Evolutionary conservation across 192 early-diverging fungal genomes (phyloP).

Genomic region (Oehlia diaphana): DNA sequence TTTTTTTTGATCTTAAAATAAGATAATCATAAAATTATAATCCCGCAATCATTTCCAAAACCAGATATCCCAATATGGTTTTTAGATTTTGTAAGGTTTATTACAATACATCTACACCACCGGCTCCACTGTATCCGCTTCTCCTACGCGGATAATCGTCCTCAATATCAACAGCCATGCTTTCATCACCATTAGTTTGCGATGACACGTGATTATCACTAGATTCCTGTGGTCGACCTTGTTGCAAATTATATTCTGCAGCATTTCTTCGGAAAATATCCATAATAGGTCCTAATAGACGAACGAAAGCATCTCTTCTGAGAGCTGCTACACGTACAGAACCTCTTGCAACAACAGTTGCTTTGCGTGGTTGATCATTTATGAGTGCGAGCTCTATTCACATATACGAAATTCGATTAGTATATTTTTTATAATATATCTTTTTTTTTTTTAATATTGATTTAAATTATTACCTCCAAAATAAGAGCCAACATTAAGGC

Average conservation of each 20-base stretch:
- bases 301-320: constrained; percentile 66
- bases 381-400: constrained; percentile 63
- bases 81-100: constrained; percentile 24
- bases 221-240: not conserved
- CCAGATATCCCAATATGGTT: constrained; percentile 40
- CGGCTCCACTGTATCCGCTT: constrained; percentile 29
- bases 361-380: constrained; percentile 62
- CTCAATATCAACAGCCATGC: constrained; percentile 15
- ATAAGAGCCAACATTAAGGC: constrained; percentile 59
- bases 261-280: constrained; percentile 69
- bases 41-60: constrained; percentile 23
- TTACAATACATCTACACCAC: constrained; percentile 31
- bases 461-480: constrained; percentile 63
- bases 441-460: too few species aligned
- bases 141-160: not conserved
- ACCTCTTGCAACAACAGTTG: constrained; percentile 62
- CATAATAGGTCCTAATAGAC: constrained; percentile 61
- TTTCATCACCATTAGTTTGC: not conserved
- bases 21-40: not conserved
- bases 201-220: not conserved
- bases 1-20: not conserved
- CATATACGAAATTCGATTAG: not conserved
- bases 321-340: constrained; percentile 61
- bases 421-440: not conserved
- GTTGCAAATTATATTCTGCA: constrained; percentile 45